A percentile compares a stretch with the other conserved stretches of the same genome.
Conservation (phyloP, 2,329 filamentous ascomycete species). For the Fusarium incarnatum region DNA sequence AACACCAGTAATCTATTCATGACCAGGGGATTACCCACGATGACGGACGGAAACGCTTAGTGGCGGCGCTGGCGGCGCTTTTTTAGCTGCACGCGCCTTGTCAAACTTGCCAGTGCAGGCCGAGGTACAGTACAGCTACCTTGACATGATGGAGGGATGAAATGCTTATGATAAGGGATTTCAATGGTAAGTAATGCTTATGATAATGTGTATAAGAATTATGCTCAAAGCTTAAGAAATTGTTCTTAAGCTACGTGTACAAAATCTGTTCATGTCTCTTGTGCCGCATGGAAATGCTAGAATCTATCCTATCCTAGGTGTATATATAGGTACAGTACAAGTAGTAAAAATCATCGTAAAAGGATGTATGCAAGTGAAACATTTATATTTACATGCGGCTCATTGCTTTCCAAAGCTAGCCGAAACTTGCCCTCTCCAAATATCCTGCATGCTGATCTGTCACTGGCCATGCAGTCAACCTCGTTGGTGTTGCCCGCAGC, state of each 20-base stretch:
- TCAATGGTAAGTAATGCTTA: neutral
- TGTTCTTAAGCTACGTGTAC: neutral
- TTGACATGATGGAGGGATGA: neutral
- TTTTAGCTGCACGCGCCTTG: conserved; percentile 16
- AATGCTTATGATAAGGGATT: neutral
- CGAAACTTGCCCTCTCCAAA: conserved; percentile 24
- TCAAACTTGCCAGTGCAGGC: neutral
- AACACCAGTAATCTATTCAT: conserved; percentile 13
- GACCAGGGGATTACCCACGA: conserved; percentile 24
- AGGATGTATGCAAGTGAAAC: conserved; percentile 14
- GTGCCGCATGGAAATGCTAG: conserved; percentile 6
- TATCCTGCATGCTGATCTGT: conserved; percentile 28
- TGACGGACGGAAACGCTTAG: conserved; percentile 23
- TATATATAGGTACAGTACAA: neutral
- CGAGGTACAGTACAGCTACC: conserved; percentile 15
- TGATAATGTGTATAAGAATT: neutral
- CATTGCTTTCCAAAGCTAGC: conserved; percentile 12
- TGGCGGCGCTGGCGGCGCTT: conserved; percentile 21
- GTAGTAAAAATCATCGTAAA: neutral
- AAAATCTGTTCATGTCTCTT: conserved; percentile 13
- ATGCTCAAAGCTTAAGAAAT: neutral
- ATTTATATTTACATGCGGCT: conserved; percentile 32
- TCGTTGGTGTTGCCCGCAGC: conserved; percentile 23
- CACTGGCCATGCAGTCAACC: conserved; percentile 37
- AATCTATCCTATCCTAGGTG: neutral